Percentiles rank a stretch among this genome's conserved stretches.
phyloP scores from a whole-genome alignment of 257 asterid genomes.

The Solanum corneliomulleri region DNA sequence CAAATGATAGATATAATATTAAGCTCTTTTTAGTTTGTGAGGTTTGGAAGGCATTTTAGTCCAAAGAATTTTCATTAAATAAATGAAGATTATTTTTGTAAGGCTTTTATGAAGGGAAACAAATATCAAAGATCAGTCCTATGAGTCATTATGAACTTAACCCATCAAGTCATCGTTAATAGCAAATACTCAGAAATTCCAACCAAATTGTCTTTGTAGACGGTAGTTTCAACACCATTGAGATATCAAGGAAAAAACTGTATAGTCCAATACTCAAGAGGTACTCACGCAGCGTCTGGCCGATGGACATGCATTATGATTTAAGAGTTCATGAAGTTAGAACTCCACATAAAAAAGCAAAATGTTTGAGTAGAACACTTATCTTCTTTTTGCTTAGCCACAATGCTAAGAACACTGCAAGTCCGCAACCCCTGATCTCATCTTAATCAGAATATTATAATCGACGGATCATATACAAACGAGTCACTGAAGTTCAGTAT shows the following conservation, averaged over 20 bases:
- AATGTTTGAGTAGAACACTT: background rate
- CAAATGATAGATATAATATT: too few species aligned
- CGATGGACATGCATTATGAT: background rate
- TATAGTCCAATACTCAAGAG: background rate
- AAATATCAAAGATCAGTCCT: too few species aligned
- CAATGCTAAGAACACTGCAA: background rate
- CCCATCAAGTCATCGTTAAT: too few species aligned
- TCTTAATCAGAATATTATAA: background rate
- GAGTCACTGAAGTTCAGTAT: background rate
- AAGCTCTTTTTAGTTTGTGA: too few species aligned
- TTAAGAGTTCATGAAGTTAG: background rate
- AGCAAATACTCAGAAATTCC: background rate
- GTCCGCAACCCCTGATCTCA: background rate
- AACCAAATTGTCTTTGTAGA: background rate
- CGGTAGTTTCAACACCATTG: background rate
- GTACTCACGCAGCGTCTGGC: background rate
- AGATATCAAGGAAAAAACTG: background rate
- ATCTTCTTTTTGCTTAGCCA: background rate
- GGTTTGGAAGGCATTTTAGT: too few species aligned
- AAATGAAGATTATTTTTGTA: too few species aligned
- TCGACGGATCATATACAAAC: background rate
- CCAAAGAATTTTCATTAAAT: too few species aligned
- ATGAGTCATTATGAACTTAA: too few species aligned
- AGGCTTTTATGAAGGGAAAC: too few species aligned
- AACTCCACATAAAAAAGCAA: background rate